phyloP scores from a whole-genome alignment of 495 filamentous ascomycete genomes.

The Xylaria bambusicola region DNA sequence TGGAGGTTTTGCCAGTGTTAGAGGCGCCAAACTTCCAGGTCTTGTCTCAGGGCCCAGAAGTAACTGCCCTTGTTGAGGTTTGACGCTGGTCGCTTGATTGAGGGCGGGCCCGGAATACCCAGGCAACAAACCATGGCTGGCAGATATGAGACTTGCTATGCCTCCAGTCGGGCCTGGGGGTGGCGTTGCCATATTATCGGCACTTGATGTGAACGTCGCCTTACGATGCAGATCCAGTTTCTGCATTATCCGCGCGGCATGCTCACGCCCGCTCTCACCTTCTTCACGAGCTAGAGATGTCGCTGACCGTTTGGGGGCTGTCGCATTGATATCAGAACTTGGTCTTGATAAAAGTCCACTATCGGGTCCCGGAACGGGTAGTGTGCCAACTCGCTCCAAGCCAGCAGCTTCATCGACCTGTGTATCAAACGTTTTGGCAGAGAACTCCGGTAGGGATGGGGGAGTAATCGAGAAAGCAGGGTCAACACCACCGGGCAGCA shows the following conservation, averaged over 20 bases:
- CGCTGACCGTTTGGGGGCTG: conserved; percentile 47
- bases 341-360: conserved; percentile 54
- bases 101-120: conserved; percentile 43
- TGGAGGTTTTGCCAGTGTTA: conserved; percentile 81
- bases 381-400: conserved; percentile 46
- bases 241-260: conserved; percentile 84
- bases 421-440: conserved; percentile 71
- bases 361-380: conserved; percentile 69
- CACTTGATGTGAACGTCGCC: conserved; percentile 53
- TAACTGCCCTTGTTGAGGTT: conserved; percentile 24
- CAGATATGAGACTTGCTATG: conserved; percentile 85
- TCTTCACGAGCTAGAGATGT: conserved; percentile 55
- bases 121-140: conserved; percentile 76
- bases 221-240: conserved; percentile 90
- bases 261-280: conserved; percentile 68
- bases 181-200: conserved; percentile 41
- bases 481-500: conserved; percentile 64
- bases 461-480: conserved; percentile 92
- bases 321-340: conserved; percentile 69
- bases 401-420: conserved; percentile 54
- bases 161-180: conserved; percentile 55
- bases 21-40: conserved; percentile 72
- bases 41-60: conserved; percentile 35
- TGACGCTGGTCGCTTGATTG: conserved; percentile 29
- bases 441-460: conserved; percentile 84